Conservation (phyloP, 306 rosid species). For the Mucuna pruriens region DNA sequence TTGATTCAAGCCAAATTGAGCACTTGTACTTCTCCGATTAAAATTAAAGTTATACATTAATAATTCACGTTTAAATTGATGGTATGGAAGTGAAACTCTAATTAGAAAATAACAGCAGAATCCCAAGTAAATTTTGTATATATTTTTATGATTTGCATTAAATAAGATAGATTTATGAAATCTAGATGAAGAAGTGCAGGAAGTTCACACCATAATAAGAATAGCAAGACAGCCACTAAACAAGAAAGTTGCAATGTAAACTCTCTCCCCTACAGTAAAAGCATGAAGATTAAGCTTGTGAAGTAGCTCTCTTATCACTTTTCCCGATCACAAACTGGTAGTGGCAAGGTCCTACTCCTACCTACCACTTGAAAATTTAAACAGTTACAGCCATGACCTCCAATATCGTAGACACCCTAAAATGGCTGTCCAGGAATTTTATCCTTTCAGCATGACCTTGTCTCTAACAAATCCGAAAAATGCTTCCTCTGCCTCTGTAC, state of each 20-base stretch:
- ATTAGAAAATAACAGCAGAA: too few species aligned
- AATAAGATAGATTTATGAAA: background rate
- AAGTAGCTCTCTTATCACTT: background rate
- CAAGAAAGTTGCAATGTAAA: background rate
- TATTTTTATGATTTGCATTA: background rate
- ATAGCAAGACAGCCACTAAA: background rate
- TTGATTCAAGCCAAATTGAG: too few species aligned
- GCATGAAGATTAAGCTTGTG: background rate
- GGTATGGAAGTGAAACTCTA: too few species aligned
- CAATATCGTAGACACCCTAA: background rate
- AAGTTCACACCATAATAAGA: background rate
- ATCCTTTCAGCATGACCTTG: background rate
- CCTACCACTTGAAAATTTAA: background rate
- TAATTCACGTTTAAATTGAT: too few species aligned
- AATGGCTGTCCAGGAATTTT: background rate
- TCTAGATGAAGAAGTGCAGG: too few species aligned
- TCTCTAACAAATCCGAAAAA: background rate
- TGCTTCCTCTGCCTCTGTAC: background rate
- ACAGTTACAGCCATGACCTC: background rate
- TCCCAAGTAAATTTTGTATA: too few species aligned
- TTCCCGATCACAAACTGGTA: background rate
- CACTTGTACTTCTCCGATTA: too few species aligned
- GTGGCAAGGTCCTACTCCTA: constrained; percentile 18
- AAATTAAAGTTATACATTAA: too few species aligned
- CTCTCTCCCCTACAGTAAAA: background rate